Conservation (phyloP, 805 yeast genomes). For the Zygosaccharomyces bailii region DNA sequence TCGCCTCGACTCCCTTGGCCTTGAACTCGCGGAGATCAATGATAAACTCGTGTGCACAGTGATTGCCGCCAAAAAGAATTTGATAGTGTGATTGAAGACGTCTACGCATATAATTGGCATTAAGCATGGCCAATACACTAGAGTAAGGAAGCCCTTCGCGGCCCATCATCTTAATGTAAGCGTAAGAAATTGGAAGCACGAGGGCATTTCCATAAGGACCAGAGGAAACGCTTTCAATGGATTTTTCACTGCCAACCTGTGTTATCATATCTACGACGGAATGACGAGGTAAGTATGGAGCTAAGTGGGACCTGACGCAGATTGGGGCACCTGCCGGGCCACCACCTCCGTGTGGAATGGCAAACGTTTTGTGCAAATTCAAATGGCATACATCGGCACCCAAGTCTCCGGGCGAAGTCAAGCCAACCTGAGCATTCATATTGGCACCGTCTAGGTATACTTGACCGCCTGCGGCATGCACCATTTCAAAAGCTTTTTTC, state of each 20-base stretch:
- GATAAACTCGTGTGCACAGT: conserved; percentile 96
- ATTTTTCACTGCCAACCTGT: conserved; percentile 38
- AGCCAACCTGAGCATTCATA: conserved; percentile 98
- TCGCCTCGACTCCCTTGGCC: conserved; percentile 78
- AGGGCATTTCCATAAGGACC: conserved; percentile 97
- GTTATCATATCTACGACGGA: conserved; percentile 51
- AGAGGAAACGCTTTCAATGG: conserved; percentile 78
- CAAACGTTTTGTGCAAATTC: conserved; percentile 94
- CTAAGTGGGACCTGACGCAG: conserved; percentile 80
- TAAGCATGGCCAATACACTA: conserved; percentile 87
- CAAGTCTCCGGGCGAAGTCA: conserved; percentile 94
- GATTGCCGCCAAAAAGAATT: conserved; percentile 64
- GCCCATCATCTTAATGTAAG: conserved; percentile 94
- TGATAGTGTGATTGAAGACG: conserved; percentile 67
- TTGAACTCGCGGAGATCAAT: conserved; percentile 86
- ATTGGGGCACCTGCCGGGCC: conserved; percentile 99
- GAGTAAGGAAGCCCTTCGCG: conserved; percentile 76
- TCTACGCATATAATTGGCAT: conserved; percentile 93
- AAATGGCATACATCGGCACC: conserved; percentile 98
- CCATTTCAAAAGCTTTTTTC: conserved; percentile 75
- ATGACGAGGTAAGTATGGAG: conserved; percentile 80
- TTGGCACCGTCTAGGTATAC: conserved; percentile 98
- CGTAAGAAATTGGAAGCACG: conserved; percentile 87
- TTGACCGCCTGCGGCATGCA: conserved; percentile 87
- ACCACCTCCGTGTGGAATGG: conserved; percentile 98